Conservation (phyloP, 2,329 filamentous ascomycete species). For the Cytospora chrysosperma region DNA sequence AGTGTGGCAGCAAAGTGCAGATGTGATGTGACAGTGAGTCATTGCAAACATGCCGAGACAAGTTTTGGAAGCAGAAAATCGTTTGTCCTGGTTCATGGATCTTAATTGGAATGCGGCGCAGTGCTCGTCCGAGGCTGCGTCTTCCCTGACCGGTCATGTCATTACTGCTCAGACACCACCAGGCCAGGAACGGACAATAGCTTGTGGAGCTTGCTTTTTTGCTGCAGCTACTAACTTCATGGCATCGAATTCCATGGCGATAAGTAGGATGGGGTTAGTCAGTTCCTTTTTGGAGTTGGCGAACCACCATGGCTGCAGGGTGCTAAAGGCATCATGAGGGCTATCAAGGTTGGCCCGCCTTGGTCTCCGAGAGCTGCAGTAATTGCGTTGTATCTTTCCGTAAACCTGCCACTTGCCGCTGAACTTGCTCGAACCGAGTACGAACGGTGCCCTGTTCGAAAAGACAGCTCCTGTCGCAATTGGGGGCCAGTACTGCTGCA, state of each 20-base stretch:
- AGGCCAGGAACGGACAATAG: conserved; percentile 1
- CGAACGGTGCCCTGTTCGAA: not conserved
- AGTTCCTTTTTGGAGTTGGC: conserved; percentile 7
- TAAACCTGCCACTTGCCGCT: not conserved
- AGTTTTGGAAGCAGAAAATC: conserved; percentile 8
- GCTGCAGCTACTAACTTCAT: not conserved
- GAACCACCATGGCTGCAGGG: conserved; percentile 15
- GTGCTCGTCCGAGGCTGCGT: conserved; percentile 12
- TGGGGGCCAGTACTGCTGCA: not conserved
- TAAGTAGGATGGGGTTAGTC: not conserved
- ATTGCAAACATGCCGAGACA: conserved; percentile 21
- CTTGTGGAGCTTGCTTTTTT: conserved; percentile 3
- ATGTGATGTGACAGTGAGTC: conserved; percentile 17
- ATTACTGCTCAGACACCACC: conserved; percentile 5
- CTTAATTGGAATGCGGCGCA: conserved; percentile 22
- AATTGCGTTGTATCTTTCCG: not conserved
- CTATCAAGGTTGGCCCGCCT: conserved; percentile 7
- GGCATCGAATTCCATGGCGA: not conserved
- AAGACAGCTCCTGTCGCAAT: not conserved
- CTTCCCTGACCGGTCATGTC: conserved; percentile 8
- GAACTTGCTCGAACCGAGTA: not conserved
- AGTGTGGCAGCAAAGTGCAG: conserved; percentile 10
- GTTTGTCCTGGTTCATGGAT: conserved; percentile 13
- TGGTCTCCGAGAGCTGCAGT: not conserved
- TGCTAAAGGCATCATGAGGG: conserved; percentile 1